Evolutionary conservation across 306 rosid genomes (phyloP), one percentile per base, ranked within the genome.

Genomic region (Acacia melanoxylon): DNA sequence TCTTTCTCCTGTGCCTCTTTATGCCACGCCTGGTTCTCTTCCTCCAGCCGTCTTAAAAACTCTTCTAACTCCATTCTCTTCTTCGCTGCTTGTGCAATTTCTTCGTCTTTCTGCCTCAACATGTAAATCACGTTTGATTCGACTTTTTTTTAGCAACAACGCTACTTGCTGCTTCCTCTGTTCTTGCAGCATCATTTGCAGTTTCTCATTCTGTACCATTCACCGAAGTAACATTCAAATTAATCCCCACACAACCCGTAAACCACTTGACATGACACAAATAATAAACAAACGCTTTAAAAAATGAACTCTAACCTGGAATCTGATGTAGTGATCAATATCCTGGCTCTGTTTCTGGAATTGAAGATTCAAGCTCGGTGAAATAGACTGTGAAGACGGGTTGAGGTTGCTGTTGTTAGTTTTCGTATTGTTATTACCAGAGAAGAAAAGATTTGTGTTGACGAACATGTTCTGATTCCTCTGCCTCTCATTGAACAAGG

Each of bases 1-100:
- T 89, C 96, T 16, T 80, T 95, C 54, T 93, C 98, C 17, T 79
- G 76, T 3, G 91, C 94, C 49, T 80, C 68, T 40, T 77, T 89
- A 67, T 80, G 87, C 95, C 97, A 92, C 3, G 81, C 80, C 45
- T 74, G 87, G 35, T 89, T 93, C 76, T 95, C 98, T 8, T 82
- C 65, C 68, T 93, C 99, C n/a, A 92, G 37, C 13, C 48, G 86
- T 62, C 75, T 84, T 68, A 93, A 11, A 35, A 85, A 80, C 25
- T 80, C 85, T 80, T 92, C 92, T 1, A 95, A 85, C 63, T 92
- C 98, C 75, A 75, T 9, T 42, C 59, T 84, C 59, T 76, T 93
- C 72, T 62, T 87, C 2, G 63, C 14, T 12, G 88, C 94, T 66
- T 66, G 86, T 3, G 85, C 84, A 9, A 93, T 81, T 61, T 92